Conservation (phyloP, 257 asterid genomes). For the Nicotiana noctiflora region DNA sequence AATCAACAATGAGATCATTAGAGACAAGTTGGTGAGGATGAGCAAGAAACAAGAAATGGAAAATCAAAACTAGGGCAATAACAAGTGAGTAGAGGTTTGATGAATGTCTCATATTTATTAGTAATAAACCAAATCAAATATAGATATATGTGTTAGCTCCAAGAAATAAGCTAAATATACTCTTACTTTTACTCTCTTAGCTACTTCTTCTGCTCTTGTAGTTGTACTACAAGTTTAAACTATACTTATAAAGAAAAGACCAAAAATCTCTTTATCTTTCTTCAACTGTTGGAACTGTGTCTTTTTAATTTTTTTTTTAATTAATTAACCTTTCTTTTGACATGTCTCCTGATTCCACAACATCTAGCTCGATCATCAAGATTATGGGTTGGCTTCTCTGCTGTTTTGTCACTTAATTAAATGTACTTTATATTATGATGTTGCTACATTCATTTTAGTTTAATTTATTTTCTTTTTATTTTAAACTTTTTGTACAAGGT, state of each 20-base stretch:
- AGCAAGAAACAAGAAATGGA: background rate
- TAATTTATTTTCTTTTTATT: background rate
- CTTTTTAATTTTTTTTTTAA: background rate
- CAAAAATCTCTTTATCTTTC: background rate
- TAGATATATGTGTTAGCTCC: background rate
- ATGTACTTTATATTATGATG: background rate
- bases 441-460: background rate
- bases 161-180: background rate
- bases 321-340: constrained; percentile 15
- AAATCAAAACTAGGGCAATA: background rate
- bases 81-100: background rate
- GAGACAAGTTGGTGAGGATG: background rate
- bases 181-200: background rate
- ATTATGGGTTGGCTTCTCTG: constrained; percentile 37
- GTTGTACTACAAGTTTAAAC: background rate
- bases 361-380: constrained; percentile 45
- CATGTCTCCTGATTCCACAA: constrained; percentile 42
- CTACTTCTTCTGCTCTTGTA: background rate
- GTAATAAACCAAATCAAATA: background rate
- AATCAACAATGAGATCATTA: background rate
- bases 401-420: constrained; percentile 11
- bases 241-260: background rate
- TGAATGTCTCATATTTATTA: background rate
- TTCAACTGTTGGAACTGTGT: background rate
- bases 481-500: background rate